phyloP scores from a whole-genome alignment of 225 moss, liverwort and hornwort species.

The Marchantia paleacea region DNA sequence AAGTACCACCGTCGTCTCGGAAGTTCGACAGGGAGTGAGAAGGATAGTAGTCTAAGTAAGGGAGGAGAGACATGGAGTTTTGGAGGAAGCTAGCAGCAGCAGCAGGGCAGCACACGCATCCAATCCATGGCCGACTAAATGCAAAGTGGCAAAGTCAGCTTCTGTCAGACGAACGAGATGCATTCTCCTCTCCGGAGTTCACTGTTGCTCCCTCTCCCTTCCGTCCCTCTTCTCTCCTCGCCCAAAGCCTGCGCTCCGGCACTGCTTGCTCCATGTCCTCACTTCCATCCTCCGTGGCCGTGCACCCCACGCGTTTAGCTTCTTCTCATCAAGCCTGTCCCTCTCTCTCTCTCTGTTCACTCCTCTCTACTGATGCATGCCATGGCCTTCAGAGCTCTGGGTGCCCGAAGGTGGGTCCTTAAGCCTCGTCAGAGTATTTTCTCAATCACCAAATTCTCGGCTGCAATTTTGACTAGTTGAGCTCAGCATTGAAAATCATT shows the following conservation, averaged over 20 bases:
- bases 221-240: neutral
- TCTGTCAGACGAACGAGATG: neutral
- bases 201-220: conserved; percentile 11
- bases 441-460: no score
- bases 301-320: conserved; percentile 11
- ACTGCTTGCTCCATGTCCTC: conserved; percentile 16
- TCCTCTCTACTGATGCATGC: neutral
- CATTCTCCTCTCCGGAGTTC: neutral
- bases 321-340: neutral
- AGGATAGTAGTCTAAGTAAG: conserved; percentile 34
- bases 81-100: conserved; percentile 11
- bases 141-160: neutral
- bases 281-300: neutral
- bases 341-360: conserved; percentile 2
- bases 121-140: conserved; percentile 27
- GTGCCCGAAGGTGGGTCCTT: neutral
- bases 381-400: neutral
- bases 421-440: neutral
- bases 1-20: conserved; percentile 15
- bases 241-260: conserved; percentile 21
- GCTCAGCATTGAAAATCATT: no score
- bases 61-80: conserved; percentile 43
- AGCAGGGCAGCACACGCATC: conserved; percentile 24
- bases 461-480: no score
- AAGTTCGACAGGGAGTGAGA: conserved; percentile 12